Conservation (phyloP, 2,329 filamentous ascomycete genomes). For the Xenosphaeropsis pyriputrescens region DNA sequence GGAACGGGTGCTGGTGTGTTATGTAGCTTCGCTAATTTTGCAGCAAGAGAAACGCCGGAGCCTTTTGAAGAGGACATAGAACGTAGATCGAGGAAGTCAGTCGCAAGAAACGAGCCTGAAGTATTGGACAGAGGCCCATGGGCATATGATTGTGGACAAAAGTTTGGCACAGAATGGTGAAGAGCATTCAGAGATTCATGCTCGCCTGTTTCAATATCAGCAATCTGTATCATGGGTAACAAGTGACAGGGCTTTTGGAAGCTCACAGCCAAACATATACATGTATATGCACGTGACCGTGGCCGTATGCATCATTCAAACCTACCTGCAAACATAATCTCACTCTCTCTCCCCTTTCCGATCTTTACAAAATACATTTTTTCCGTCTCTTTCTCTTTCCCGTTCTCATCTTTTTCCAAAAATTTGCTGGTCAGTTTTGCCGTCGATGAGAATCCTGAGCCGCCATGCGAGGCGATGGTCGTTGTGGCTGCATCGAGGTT, state of each 20-base stretch:
- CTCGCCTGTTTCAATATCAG: constrained; percentile 40
- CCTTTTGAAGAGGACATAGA: constrained; percentile 15
- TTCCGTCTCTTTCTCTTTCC: constrained; percentile 8
- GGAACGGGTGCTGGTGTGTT: constrained; percentile 56
- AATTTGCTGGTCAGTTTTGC: constrained; percentile 36
- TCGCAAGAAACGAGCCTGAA: constrained; percentile 41
- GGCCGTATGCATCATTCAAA: background rate
- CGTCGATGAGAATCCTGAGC: constrained; percentile 55
- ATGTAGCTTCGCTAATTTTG: constrained; percentile 68
- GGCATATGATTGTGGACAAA: constrained; percentile 65
- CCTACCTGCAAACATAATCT: constrained; percentile 50
- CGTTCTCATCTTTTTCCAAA: constrained; percentile 1
- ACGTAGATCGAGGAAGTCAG: constrained; percentile 64
- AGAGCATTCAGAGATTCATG: constrained; percentile 76
- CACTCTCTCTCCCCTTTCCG: constrained; percentile 40
- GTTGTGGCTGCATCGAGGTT: constrained; percentile 37
- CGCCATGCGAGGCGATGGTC: constrained; percentile 43
- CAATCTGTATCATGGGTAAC: no score
- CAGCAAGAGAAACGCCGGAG: constrained; percentile 45
- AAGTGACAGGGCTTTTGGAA: no score
- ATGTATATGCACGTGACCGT: no score
- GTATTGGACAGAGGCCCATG: constrained; percentile 41
- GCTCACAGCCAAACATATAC: no score
- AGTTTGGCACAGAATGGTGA: constrained; percentile 50
- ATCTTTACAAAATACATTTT: constrained; percentile 57